Conservation (phyloP, 257 asterid genomes). For the Solanum bukasovii region DNA sequence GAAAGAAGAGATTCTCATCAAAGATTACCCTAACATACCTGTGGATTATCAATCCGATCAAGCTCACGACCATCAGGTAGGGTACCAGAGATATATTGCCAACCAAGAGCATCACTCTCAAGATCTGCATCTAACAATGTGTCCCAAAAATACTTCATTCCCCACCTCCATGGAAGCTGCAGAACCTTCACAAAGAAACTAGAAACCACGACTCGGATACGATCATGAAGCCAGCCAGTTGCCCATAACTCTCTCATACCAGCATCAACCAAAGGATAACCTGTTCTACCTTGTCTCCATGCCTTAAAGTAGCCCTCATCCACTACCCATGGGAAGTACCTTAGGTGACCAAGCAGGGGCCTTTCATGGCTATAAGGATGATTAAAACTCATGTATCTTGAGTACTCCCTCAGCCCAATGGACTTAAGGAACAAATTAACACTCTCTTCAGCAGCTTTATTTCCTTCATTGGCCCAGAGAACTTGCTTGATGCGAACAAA, state of each 20-base stretch:
- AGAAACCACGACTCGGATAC: conserved; percentile 83
- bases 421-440: conserved; percentile 85
- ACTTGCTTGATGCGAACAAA: conserved; percentile 82
- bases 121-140: conserved; percentile 89
- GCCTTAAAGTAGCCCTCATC: conserved; percentile 81
- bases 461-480: conserved; percentile 84
- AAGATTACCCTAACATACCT: conserved; percentile 32
- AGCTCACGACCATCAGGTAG: conserved; percentile 83
- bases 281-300: conserved; percentile 94
- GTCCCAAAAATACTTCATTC: conserved; percentile 97
- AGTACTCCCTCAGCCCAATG: conserved; percentile 84
- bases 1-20: background rate
- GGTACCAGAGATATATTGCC: conserved; percentile 90
- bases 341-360: conserved; percentile 75
- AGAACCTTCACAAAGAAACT: conserved; percentile 93
- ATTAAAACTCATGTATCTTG: conserved; percentile 84
- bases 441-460: conserved; percentile 79
- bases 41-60: conserved; percentile 83
- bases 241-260: conserved; percentile 99
- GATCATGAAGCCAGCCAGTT: conserved; percentile 87
- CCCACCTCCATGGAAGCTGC: conserved; percentile 98
- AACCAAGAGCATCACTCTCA: conserved; percentile 95
- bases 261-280: conserved; percentile 92
- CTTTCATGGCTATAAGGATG: conserved; percentile 94
- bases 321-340: conserved; percentile 78